Percentiles rank a stretch among this genome's conserved stretches.
Conservation (phyloP, 306 rosid species). For the Ormosia semicastrata region DNA sequence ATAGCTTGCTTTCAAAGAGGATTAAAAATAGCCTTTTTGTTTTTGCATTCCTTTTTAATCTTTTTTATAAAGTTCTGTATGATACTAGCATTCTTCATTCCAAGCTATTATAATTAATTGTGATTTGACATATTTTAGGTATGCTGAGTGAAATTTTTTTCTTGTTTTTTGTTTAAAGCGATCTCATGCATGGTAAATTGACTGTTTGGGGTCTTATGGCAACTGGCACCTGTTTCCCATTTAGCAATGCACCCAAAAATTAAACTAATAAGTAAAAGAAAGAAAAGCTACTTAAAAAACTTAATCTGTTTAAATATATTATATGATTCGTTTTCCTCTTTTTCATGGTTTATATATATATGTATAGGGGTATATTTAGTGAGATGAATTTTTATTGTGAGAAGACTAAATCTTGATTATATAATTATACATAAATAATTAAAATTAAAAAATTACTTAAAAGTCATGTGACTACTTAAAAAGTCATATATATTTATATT, state of each 20-base stretch:
- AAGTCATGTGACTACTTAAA: no score
- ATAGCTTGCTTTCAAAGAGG: no score
- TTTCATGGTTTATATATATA: background rate
- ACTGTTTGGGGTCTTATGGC: background rate
- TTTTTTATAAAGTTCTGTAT: background rate
- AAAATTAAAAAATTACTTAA: no score
- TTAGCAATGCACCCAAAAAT: background rate
- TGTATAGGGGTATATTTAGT: no score
- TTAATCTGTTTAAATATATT: background rate
- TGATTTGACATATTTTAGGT: background rate
- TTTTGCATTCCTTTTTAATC: slow-evolving; percentile 2
- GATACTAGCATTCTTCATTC: background rate
- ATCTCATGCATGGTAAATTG: background rate
- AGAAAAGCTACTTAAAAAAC: background rate
- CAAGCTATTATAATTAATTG: background rate
- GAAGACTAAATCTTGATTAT: no score
- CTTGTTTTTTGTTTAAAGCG: background rate
- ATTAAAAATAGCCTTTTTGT: no score
- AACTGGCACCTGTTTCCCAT: background rate
- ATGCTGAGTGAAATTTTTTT: background rate
- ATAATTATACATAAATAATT: no score
- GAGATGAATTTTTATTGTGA: no score
- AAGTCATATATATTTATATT: no score
- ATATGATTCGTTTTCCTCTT: background rate
- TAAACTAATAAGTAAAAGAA: background rate